Evolutionary conservation across 306 rosid genomes (phyloP), one percentile per base, ranked within the genome.

Genomic region (Sicyos edulis): DNA sequence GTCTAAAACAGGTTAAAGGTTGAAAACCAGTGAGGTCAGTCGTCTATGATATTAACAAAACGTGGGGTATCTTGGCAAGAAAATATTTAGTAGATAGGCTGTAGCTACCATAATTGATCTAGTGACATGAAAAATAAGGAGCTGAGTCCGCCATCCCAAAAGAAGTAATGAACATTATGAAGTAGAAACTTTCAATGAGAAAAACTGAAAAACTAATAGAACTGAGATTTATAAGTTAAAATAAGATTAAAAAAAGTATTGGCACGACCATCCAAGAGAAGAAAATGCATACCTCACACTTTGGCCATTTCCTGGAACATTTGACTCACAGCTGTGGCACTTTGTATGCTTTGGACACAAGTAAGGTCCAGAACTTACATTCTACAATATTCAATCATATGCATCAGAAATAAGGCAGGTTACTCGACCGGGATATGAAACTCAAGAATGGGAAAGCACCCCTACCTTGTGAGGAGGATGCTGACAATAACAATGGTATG

Each of bases 401-500:
- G 74, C 11, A 78, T 85, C 52, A 87, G 79, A 75, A 78, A 32
- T 58, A 68, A 69, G 47, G n/a, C 50, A 59, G 50, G 44, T 37
- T 10, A 19, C 32, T 52, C 8, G 29, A 61, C 32, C 6, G 42
- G 42, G n/a, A 83, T 59, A 68, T 51, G 49, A 75, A 77, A 42
- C 67, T 72, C 74, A 51, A 37, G 13, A 56, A 61, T 50, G 74
- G 72, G 65, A 76, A 76, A 21, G 51, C 19, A 16, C 75, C 55
- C 44, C 74, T 79, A 91, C 99, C 99, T 95, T 95, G 62, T 91
- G 99, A 19, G 99, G 89, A 75, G 99, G 99, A 78, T 89, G 96
- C 71, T 87, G 87, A 80, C 99, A 95, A 85, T 91, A 95, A 82
- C 99, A 95, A 76, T 95, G 99, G 76, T 91, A 91, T 70, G 99